phyloP scores from a whole-genome alignment of 495 filamentous ascomycete genomes.

The Alectoria sarmentosa region DNA sequence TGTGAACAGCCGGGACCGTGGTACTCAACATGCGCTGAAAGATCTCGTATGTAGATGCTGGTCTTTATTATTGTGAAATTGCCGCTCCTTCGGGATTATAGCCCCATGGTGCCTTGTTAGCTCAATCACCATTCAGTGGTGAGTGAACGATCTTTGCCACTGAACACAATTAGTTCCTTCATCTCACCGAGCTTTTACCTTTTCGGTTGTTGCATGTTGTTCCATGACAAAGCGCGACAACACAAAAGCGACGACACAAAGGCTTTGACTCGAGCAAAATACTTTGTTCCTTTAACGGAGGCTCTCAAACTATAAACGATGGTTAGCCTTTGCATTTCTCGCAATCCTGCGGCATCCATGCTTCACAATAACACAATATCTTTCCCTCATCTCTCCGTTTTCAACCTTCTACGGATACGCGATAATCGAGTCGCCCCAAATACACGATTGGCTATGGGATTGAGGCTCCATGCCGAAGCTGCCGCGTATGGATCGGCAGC shows the following conservation, averaged over 20 bases:
- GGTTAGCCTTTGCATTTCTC: constrained; percentile 10
- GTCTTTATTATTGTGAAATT: background rate
- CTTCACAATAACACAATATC: background rate
- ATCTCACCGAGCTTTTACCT: background rate
- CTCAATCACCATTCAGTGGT: background rate
- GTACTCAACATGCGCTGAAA: background rate
- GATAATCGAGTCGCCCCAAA: background rate
- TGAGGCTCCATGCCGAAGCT: background rate
- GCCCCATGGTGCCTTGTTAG: background rate
- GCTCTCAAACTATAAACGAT: background rate
- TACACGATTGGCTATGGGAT: background rate
- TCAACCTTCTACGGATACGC: background rate
- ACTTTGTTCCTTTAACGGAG: background rate
- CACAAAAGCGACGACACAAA: constrained; percentile 1
- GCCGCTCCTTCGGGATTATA: background rate
- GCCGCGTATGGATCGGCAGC: background rate
- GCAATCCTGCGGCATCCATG: background rate
- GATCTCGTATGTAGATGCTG: background rate
- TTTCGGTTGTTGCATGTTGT: background rate
- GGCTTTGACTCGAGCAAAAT: constrained; percentile 3
- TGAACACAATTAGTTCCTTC: background rate
- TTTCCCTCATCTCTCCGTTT: background rate
- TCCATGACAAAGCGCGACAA: background rate
- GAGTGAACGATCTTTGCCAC: background rate
- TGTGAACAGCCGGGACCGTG: background rate